phyloP scores from a whole-genome alignment of 352 stramenopile species.

The Phytophthora macrochlamydospora region DNA sequence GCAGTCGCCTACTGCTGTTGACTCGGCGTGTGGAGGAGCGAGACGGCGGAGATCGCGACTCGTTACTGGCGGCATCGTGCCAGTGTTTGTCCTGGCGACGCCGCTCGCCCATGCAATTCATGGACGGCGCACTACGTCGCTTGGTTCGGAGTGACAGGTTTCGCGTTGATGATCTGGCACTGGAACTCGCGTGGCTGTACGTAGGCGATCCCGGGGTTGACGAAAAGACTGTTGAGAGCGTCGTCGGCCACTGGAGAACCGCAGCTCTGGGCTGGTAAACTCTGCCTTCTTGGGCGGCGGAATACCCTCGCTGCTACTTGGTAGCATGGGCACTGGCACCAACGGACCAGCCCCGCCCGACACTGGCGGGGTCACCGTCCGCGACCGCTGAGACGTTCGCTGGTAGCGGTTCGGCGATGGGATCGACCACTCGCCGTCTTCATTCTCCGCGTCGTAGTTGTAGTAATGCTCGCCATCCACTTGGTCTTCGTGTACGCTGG shows the following conservation, averaged over 20 bases:
- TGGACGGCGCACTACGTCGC: constrained; percentile 19
- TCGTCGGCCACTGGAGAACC: constrained; percentile 17
- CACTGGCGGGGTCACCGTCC: constrained; percentile 14
- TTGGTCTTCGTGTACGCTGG: constrained; percentile 16
- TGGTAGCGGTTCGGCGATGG: constrained; percentile 20
- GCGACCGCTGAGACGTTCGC: constrained; percentile 19
- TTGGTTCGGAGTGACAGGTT: constrained; percentile 15
- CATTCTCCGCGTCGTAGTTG: constrained; percentile 14
- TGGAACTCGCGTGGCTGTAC: constrained; percentile 24
- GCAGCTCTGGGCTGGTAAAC: constrained; percentile 4
- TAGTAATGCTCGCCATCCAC: constrained; percentile 7
- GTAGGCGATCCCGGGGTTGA: constrained; percentile 20
- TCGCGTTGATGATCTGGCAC: constrained; percentile 17
- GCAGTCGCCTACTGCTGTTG: constrained; percentile 14
- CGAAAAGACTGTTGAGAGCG: constrained; percentile 23
- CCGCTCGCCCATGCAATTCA: constrained; percentile 9
- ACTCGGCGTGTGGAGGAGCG: constrained; percentile 10
- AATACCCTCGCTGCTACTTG: constrained; percentile 28
- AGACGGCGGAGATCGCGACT: constrained; percentile 22
- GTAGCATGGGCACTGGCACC: constrained; percentile 22
- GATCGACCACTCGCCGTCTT: constrained; percentile 28
- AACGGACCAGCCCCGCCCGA: constrained; percentile 23
- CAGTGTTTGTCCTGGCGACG: constrained; percentile 12
- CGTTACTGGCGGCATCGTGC: constrained; percentile 30
- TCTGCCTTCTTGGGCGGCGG: constrained; percentile 13